Base-by-base conservation (phyloP, 2,329 filamentous ascomycete species). In the Exophiala sp. region DNA sequence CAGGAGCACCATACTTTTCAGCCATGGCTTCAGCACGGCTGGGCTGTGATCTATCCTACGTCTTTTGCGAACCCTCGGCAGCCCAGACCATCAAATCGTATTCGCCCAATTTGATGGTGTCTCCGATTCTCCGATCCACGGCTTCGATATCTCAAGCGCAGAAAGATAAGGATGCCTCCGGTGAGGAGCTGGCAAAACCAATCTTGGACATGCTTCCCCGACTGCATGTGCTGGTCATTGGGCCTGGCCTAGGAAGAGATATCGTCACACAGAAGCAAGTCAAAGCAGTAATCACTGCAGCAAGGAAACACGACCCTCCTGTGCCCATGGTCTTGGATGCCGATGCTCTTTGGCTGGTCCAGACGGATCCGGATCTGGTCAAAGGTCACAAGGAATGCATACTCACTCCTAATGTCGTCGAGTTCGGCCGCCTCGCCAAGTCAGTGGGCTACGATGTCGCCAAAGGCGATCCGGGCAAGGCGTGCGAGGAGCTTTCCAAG, bases 41-140 rank as follows among this genome's bases (percentile, higher is more conserved):
- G 50, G 93, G 91, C 68, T 60, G 46, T 40, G 40, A 51, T 23
- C 49, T 60, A n/a, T 58, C 55, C 41, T 61, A 60, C 41, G 85
- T 98, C 56, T 95, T 98, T 64, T 98, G 93, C 74, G 95, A 95
- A 53, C 88, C 87, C 8, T 85, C 80, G 47, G 93, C 93, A 2
- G 88, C 79, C 40, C 77, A 74, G 63, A 90, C 96, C 30, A 95
- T 98, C 71, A 98, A 98, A 74, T 88, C 88, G 2, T 98, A 97
- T 73, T 96, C 90, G 16, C 93, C 93, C 2, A 96, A 97, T 67
- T 77, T 98, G 22, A 98, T 98, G 91, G 93, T 98, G 9, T 93
- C 97, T 68, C 93, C 93, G 1, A 80, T 96, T 59, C 91, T 98
- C 81, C 86, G 88, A 23, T 88, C 93, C 68, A 80, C 81, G 39